Base-by-base conservation (phyloP, 2,329 filamentous ascomycete genomes). In the Pezicula neosporulosa region DNA sequence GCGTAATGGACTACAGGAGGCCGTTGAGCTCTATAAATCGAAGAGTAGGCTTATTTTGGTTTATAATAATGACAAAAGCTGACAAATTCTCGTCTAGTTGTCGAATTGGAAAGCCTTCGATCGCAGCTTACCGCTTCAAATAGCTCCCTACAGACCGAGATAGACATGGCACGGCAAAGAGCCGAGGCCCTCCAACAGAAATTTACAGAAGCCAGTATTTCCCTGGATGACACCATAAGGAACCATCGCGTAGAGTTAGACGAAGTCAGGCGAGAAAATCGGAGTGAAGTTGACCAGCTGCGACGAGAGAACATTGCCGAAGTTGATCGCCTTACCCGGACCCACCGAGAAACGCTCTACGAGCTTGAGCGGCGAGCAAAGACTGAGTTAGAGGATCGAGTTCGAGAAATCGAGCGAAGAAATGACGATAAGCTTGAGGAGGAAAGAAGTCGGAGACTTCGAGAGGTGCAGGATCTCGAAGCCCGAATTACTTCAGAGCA, bases 1-100 rank as follows among this genome's bases (percentile, higher is more conserved):
- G 49, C 85, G 82, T 60, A 85, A 81, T 51, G 80, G 77, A 5
- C 75, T 90, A 54, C 90, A 93, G 60, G 87, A 94, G 56, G 81
- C 85, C 0, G 77, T 95, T 43, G 82, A 86, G 15, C 61, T 89
- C 9, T 87, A 89, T 58, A 95, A 93, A 71, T 74, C 55, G 66
- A 73, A 49, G 76, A 75, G 55, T 78, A 75, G 43, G 67, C 19
- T 42, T 41, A 27, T 47, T 36, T 24, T 15, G 13, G 27, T 18
- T 35, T 47, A 35, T 45, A 12, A 18, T 19, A 3, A 35, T 19
- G 15, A 15, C 12, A 12, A 13, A 2, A 28, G 5, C n/a, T 10
- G 30, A 21, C 16, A 7, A 6, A 41, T 10, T 8, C 3, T 30
- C 21, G 10, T 28, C 33, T n/a, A 64, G 60, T 63, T 51, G 51